Evolutionary conservation across 805 yeast genomes (phyloP), one percentile per base, ranked within the genome.

Genomic region (Spencermartinsiella europaea): DNA sequence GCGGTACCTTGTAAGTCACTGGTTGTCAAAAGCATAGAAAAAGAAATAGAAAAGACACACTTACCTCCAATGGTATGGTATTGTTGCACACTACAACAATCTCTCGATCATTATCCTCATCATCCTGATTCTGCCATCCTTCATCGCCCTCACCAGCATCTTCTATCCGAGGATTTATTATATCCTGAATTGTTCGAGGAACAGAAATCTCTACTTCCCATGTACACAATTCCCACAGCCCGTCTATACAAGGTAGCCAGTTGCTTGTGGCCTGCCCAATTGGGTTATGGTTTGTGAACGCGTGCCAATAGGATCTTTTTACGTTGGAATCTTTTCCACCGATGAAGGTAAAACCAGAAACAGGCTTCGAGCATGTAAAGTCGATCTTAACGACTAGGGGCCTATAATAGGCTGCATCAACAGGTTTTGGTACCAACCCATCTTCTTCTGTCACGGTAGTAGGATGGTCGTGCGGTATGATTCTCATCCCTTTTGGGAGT

Each of bases 231-330:
- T 89, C 96, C 77, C 90, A 83, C 27, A 89, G 64, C 38, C 83
- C 85, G 53, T 93, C 97, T 4, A 93, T 75, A 61, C 99, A 93
- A 0, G 99, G 99, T 41, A 93, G 85, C 99, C 99, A 93, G n/a
- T 89, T 83, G 2, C 96, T 86, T 0, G 98, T 85, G 14, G 93
- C 79, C 2, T 84, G 74, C 15, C 88, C 87, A 38, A 82, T 66
- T 22, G 87, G 89, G 3, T 86, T 74, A 59, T 91, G 90, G 1
- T 79, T 72, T 0, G 98, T 91, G 64, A 85, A 89, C 1, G 87
- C 95, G 58, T 83, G 93, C 95, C 96, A 88, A 40, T 68, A 66
- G 31, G 69, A 64, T 44, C 62, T 63, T 15, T 72, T 72, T 16
- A 65, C 44, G 5, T 54, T 70, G 1, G 81, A 69, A 40, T 74